These are phyloP conservation scores for Clavariopsis aquatica DNA, from an alignment of 495 filamentous ascomycete genomes.

Conservation along the genomic window DNA sequence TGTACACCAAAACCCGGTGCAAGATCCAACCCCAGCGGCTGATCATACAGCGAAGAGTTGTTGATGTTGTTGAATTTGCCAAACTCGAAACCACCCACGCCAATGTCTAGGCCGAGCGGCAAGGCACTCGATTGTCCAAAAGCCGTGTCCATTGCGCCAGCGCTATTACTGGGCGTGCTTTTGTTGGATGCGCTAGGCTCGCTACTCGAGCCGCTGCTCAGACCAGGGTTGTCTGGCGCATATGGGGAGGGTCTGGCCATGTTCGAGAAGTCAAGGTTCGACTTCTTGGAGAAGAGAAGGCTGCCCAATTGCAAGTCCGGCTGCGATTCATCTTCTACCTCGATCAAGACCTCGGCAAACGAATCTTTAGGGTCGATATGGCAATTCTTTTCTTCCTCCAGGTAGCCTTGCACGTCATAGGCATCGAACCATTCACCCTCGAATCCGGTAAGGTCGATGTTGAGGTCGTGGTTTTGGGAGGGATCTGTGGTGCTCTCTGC, in stretches of 20 bases:
- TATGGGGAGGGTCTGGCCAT: neutral
- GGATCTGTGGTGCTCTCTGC: conserved; percentile 38
- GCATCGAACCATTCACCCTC: conserved; percentile 74
- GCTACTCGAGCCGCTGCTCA: conserved; percentile 16
- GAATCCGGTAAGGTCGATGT: conserved; percentile 40
- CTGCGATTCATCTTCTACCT: conserved; percentile 16
- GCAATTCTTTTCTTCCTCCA: conserved; percentile 58
- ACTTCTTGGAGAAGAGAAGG: conserved; percentile 25
- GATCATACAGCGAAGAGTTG: conserved; percentile 20
- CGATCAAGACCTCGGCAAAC: conserved; percentile 54
- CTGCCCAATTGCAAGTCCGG: neutral
- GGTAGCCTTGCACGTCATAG: conserved; percentile 70
- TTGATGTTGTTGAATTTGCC: conserved; percentile 16
- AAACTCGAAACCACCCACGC: neutral
- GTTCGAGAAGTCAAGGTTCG: conserved; percentile 10
- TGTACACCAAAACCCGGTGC: conserved; percentile 21
- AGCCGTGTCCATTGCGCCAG: neutral
- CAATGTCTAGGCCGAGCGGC: conserved; percentile 34
- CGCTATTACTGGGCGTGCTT: neutral
- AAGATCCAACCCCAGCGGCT: conserved; percentile 34
- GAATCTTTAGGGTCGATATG: conserved; percentile 55
- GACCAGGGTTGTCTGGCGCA: conserved; percentile 5
- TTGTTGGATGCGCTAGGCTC: neutral
- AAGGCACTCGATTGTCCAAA: conserved; percentile 12
- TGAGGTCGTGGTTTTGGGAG: conserved; percentile 29